A percentile compares a stretch with the other conserved stretches of the same genome.
These are phyloP conservation scores for Wickerhamomyces alni DNA, from an alignment of 805 yeast species.

Conservation along the genomic window DNA sequence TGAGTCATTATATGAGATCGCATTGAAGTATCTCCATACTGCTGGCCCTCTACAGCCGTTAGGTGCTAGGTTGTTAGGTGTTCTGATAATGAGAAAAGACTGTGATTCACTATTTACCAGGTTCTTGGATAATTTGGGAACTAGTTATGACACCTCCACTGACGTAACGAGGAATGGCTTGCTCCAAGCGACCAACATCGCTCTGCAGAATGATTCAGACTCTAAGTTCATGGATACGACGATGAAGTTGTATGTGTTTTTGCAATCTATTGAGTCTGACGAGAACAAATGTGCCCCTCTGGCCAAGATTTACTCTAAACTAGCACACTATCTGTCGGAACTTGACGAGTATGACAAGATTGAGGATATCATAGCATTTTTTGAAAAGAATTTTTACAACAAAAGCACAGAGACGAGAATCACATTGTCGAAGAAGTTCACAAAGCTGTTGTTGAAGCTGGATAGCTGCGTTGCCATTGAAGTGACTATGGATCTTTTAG, in stretches of 20 bases:
- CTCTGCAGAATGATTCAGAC: constrained; percentile 17
- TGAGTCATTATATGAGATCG: constrained; percentile 29
- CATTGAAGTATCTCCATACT: constrained; percentile 27
- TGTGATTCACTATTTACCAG: constrained; percentile 7
- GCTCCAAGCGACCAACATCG: constrained; percentile 14
- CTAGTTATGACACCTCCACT: constrained; percentile 9
- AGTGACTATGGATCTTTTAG: constrained; percentile 25
- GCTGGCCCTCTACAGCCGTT: constrained; percentile 38
- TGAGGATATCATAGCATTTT: constrained; percentile 43
- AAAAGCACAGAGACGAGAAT: constrained; percentile 55
- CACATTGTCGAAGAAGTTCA: constrained; percentile 59
- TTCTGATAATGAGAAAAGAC: constrained; percentile 24
- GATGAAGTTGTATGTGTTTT: neutral
- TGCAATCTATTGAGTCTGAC: neutral
- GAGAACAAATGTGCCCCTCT: constrained; percentile 9
- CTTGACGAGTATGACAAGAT: constrained; percentile 22
- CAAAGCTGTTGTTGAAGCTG: constrained; percentile 36
- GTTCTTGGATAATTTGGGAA: constrained; percentile 13
- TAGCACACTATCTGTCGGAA: constrained; percentile 12
- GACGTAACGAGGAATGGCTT: constrained; percentile 10
- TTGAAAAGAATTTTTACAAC: constrained; percentile 38
- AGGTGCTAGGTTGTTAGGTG: constrained; percentile 25
- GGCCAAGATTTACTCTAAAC: constrained; percentile 21
- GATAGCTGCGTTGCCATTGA: constrained; percentile 36
- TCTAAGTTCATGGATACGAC: constrained; percentile 1